Conservation (phyloP, 2,329 filamentous ascomycete species). For the Xylariales sp. region DNA sequence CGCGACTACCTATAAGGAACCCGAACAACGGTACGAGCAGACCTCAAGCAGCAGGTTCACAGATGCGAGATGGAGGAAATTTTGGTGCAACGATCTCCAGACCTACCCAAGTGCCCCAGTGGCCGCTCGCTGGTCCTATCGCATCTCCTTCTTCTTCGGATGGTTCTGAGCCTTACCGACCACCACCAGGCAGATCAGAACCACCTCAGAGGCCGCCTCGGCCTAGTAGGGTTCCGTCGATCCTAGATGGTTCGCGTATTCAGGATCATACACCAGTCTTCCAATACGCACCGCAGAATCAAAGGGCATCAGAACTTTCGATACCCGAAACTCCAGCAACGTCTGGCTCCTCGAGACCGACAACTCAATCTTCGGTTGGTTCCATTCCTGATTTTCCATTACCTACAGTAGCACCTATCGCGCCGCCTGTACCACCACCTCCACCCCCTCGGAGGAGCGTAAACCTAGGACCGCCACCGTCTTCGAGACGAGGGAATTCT, state of each 20-base stretch:
- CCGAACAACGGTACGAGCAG: not conserved
- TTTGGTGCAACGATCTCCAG: conserved; percentile 45
- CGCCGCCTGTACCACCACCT: too few relatives aligned
- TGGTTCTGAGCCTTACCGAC: conserved; percentile 40
- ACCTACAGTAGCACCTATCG: conserved; percentile 33
- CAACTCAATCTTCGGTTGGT: conserved; percentile 48
- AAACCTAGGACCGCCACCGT: conserved; percentile 56
- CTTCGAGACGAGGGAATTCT: conserved; percentile 54
- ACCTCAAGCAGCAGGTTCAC: conserved; percentile 29
- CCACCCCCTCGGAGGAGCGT: conserved; percentile 42
- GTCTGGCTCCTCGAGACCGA: conserved; percentile 46
- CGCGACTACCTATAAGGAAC: conserved; percentile 9
- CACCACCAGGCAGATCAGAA: conserved; percentile 45
- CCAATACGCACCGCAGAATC: conserved; percentile 36
- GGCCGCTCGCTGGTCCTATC: conserved; percentile 31
- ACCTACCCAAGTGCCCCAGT: conserved; percentile 31
- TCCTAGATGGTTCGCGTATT: conserved; percentile 50
- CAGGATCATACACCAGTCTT: conserved; percentile 54
- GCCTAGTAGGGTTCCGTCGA: conserved; percentile 55
- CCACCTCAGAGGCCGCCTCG: conserved; percentile 56
- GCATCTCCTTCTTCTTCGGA: conserved; percentile 18
- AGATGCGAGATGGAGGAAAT: conserved; percentile 34
- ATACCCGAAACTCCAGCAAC: conserved; percentile 43
- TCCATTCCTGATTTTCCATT: conserved; percentile 57
- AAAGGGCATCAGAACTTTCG: conserved; percentile 34